Base-by-base conservation (phyloP, 2,329 filamentous ascomycete genomes). In the Cladosporium velox region DNA sequence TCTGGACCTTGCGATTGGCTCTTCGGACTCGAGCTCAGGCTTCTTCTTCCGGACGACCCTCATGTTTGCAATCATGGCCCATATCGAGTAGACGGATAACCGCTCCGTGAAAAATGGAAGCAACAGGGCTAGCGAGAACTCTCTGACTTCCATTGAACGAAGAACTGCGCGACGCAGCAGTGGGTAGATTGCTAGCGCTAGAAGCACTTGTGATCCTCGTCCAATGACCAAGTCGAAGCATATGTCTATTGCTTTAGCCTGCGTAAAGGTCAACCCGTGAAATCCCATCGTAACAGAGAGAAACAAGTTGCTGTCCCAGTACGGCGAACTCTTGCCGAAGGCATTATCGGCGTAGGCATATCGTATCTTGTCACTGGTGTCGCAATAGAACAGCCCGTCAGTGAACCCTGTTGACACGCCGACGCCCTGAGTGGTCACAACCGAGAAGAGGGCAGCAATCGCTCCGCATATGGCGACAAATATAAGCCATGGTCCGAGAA, bases 241-340 rank as follows among this genome's bases (percentile, higher is more conserved):
- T 4, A 59, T 35, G 4, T 59, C 57, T 41, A 59, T 47, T 4
- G 35, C 21, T 47, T 47, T 59, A 10, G 57, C 57, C 21, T 59
- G 34, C 15, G 34, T 2, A 24, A 47, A 59, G 15, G 57, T 28
- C 35, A 59, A 30, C 4, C 64, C 44, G 18, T 66, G 66, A 24
- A 61, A 58, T 2, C 60, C 67, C 57, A 69, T 64, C 10, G 67
- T 69, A 49, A 69, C 66, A n/a, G 54, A 65, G 28, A 68, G 41
- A 11, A 65, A 67, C 18, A 65, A 44, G 2, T n/a, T 44, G 14
- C 63, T 47, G 34, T 68, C 62, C 67, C 67, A 68, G 38, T 58
- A 63, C 21, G 57, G 57, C 26, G 57, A 59, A 30, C 18, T 24
- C 7, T 11, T 24, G 7, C n/a, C 26, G 24, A 44, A 59, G 55